A percentile compares a stretch with the other conserved stretches of the same genome.
These are phyloP conservation scores for Elymus sibiricus DNA, from an alignment of 176 grass and related monocot species.

Conservation along the genomic window DNA sequence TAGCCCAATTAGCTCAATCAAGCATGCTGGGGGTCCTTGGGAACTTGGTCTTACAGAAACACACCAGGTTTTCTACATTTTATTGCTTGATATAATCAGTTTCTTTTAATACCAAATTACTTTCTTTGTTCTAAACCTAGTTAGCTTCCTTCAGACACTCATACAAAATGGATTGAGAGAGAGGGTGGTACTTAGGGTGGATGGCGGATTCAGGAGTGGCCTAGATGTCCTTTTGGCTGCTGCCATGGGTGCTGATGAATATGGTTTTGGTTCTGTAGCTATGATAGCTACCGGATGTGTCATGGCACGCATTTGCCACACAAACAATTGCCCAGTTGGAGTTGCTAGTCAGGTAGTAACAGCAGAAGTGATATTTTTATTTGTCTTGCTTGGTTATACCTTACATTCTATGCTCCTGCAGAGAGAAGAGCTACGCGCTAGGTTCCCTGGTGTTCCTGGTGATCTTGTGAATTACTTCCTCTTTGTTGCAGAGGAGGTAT, in stretches of 20 bases:
- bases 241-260: slow-evolving; percentile 98
- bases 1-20: slow-evolving; percentile 98
- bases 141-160: slow-evolving; percentile 59
- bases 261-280: slow-evolving; percentile 99
- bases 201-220: slow-evolving; percentile 98
- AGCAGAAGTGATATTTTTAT: slow-evolving; percentile 31
- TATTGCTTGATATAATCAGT: slow-evolving; percentile 7
- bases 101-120: slow-evolving; percentile 8
- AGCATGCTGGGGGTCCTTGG: slow-evolving; percentile 99
- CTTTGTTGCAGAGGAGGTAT: slow-evolving; percentile 99
- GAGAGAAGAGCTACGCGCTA: slow-evolving; percentile 99
- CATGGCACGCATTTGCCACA: slow-evolving; percentile 99
- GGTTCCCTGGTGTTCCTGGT: slow-evolving; percentile 99
- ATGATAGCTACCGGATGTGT: slow-evolving; percentile 99
- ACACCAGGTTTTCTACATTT: slow-evolving; percentile 70
- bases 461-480: slow-evolving; percentile 99
- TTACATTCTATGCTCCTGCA: slow-evolving; percentile 44
- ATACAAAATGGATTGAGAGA: slow-evolving; percentile 95
- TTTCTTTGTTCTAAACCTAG: slow-evolving; percentile 38
- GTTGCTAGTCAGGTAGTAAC: slow-evolving; percentile 95
- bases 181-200: slow-evolving; percentile 92
- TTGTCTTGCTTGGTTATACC: slow-evolving; percentile 23
- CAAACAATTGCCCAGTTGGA: slow-evolving; percentile 99
- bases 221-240: slow-evolving; percentile 91
- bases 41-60: slow-evolving; percentile 99